Base-by-base conservation (phyloP, 169 alveolate species). In the Eimeria acervulina region DNA sequence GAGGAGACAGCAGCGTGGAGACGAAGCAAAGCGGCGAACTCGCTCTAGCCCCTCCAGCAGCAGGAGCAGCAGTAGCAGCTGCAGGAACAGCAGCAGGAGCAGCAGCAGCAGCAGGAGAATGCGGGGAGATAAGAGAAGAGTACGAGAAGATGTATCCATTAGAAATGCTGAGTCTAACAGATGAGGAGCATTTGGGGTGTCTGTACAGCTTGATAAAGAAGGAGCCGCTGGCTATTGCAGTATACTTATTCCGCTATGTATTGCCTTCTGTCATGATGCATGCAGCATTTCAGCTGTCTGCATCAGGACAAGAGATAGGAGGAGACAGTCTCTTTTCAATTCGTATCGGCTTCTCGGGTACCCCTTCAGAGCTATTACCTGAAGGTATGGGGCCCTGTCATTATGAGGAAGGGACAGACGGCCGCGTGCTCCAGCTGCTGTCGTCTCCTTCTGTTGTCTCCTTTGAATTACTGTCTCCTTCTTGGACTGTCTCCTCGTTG, bases 331-430 rank as follows among this genome's bases (percentile, higher is more conserved):
- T 98, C 76, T 98, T 98, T 96, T 98, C 98, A 47, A 93, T 97
- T 28, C 97, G 99, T 61, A 96, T 98, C 55, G 99, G 99, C 33
- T 98, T 98, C 98, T 98, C 99, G 44, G 99, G 99, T 5, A 98
- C 99, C 40, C 99, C 99, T 42, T 98, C 98, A 87, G 99, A 98
- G 94, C 97, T 98, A 93, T 97, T 98, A 91, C 99, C 99, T 0
- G 98, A 96, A 76, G 99, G 98, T 61, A 95, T 98, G 97, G 98
- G 98, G 74, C 92, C 90, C 33, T 98, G 99, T 97, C 96, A 97
- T 95, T 98, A 97, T 97, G 98, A 98, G 63, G 98, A 96, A 44
- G 99, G 99, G 93, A 98, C 98, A 23, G 99, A 98, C 92, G 99
- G 99, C 19, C 97, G 97, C 36, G 98, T 98, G 80, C 93, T 98